phyloP scores from a whole-genome alignment of 306 rosid genomes.

The Corylus americana region DNA sequence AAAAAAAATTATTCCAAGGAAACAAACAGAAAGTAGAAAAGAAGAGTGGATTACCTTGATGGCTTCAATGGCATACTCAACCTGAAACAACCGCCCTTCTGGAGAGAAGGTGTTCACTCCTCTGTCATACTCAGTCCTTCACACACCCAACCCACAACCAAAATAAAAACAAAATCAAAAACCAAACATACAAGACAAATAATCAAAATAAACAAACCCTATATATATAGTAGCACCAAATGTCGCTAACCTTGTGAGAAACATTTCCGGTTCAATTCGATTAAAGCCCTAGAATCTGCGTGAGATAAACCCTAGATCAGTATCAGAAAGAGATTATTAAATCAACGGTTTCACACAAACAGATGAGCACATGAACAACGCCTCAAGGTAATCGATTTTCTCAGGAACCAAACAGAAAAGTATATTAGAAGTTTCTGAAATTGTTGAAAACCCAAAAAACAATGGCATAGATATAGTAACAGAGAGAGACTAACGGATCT shows the following conservation, averaged over 20 bases:
- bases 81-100: conserved; percentile 95
- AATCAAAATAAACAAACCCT: conserved; percentile 13
- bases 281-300: conserved; percentile 7
- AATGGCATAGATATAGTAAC: not conserved
- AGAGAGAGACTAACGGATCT: not conserved
- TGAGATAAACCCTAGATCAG: conserved; percentile 7
- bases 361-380: not conserved
- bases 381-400: not conserved
- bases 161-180: not conserved
- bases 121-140: conserved; percentile 96
- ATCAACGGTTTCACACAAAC: not conserved
- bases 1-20: not conserved
- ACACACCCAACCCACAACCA: conserved; percentile 15
- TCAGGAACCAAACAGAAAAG: not conserved
- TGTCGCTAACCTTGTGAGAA: conserved; percentile 76
- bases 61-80: conserved; percentile 97
- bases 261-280: conserved; percentile 49
- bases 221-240: conserved; percentile 3
- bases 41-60: conserved; percentile 61
- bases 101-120: conserved; percentile 99
- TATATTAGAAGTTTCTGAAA: not conserved
- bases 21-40: not conserved
- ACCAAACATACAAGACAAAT: not conserved
- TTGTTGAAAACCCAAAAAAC: not conserved
- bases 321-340: not conserved